phyloP scores from a whole-genome alignment of 208 protist genomes.

The Crithidia mellificae region DNA sequence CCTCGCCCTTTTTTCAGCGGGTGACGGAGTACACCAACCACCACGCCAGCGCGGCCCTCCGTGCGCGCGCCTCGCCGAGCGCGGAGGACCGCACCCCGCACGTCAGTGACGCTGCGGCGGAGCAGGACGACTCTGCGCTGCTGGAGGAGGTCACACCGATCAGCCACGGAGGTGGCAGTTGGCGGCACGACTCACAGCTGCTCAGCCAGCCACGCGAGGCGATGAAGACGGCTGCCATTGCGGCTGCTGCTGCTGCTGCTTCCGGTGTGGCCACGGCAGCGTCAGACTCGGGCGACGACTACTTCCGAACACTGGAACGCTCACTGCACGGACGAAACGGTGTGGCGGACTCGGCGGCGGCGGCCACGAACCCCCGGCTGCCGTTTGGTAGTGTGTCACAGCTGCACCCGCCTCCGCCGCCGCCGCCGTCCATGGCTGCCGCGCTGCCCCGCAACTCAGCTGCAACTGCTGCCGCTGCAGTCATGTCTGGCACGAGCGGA shows the following conservation, averaged over 20 bases:
- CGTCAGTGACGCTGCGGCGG: background rate
- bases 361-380: background rate
- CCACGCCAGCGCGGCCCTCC: no score
- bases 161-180: slow-evolving; percentile 11
- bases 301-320: background rate
- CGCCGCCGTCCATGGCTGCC: background rate
- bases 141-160: slow-evolving; percentile 29
- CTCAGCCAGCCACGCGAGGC: slow-evolving; percentile 9
- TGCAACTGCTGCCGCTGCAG: background rate
- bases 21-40: background rate
- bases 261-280: no score
- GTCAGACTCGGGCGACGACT: background rate
- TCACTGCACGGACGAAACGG: no score
- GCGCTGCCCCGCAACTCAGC: background rate
- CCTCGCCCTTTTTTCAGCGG: slow-evolving; percentile 31
- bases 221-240: background rate
- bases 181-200: slow-evolving; percentile 15
- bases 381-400: background rate
- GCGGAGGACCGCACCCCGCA: background rate
- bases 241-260: no score
- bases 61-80: background rate
- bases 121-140: slow-evolving; percentile 10
- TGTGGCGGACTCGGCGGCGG: background rate
- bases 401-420: slow-evolving; percentile 3
- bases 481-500: background rate